Base-by-base conservation (phyloP, 2,329 filamentous ascomycete genomes). In the Dryadomyces quercus-mongolicae region DNA sequence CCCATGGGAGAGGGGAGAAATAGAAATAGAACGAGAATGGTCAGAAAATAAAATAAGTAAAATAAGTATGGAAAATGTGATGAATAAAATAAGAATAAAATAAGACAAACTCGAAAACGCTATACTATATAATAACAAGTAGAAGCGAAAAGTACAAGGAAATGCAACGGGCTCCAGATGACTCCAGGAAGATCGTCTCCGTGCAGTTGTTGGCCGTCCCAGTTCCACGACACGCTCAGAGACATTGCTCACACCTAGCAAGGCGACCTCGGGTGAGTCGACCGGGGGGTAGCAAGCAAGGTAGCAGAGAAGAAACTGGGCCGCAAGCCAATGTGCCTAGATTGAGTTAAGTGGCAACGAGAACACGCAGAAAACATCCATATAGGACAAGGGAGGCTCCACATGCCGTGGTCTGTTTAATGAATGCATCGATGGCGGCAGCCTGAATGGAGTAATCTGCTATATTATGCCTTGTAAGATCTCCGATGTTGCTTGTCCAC, bases 341-440 rank as follows among this genome's bases (percentile, higher is more conserved):
- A 38, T 36, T 16, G 31, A 52, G 51, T 45, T 47, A 55, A 34
- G 47, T 21, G 47, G 51, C 40, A 51, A 38, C 48, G 25, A 43
- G 52, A 42, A 47, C 48, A 55, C 54, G 50, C 55, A 57, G 31
- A 45, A 54, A 52, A 8, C 16, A 25, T 49, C 56, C 51, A 36
- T 51, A 55, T 50, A 21, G 50, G 50, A 48, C 55, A 46, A 38
- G 45, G 31, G 52, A 42, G 48, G 7, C 57, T 51, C 53, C 51
- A 55, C 54, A 20, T 40, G 21, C 43, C 18, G 16, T 43, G 45
- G 25, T 18, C 50, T 45, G 50, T 46, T 54, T 44, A 58, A 54
- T 52, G 46, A 55, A 53, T 18, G 25, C 31, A 38, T 38, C n/a
- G 31, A 49, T n/a, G 16, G 34, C 34, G 7, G 25, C 48, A 20